phyloP scores from a whole-genome alignment of 164 flowering plant genomes.

The Litsea cubeba region DNA sequence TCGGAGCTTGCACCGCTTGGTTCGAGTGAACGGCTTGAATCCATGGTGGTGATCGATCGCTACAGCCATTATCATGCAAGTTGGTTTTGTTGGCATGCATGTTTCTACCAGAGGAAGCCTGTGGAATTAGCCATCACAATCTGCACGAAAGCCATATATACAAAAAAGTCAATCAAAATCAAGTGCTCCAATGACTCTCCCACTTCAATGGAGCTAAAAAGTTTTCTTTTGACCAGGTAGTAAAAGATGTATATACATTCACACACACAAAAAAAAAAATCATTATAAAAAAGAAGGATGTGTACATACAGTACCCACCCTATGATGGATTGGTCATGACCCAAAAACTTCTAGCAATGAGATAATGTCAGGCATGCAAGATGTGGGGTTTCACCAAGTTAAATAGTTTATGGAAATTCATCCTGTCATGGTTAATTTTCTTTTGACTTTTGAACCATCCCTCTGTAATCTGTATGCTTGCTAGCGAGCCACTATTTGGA shows the following conservation, averaged over 20 bases:
- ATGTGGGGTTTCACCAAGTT: no score
- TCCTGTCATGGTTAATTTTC: no score
- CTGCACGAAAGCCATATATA: not conserved
- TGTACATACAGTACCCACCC: not conserved
- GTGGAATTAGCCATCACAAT: conserved; percentile 6
- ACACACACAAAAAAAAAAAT: not conserved
- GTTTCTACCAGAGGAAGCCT: conserved; percentile 20
- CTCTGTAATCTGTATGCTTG: no score
- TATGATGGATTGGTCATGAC: no score
- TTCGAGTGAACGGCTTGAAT: conserved; percentile 46
- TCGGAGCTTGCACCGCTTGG: conserved; percentile 54
- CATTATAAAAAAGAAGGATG: not conserved
- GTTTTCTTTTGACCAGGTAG: not conserved
- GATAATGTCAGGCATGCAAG: no score
- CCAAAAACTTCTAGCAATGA: no score
- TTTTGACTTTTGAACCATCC: no score
- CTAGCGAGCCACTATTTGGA: no score
- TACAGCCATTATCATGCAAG: conserved; percentile 60
- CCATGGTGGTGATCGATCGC: conserved; percentile 52
- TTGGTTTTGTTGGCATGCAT: conserved; percentile 17
- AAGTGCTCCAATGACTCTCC: not conserved
- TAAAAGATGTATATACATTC: not conserved
- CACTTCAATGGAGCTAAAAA: not conserved
- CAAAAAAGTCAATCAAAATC: not conserved
- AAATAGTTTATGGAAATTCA: no score